Evolutionary conservation across 129 eudicot genomes (phyloP).

Genomic region (Mikania micrantha): DNA sequence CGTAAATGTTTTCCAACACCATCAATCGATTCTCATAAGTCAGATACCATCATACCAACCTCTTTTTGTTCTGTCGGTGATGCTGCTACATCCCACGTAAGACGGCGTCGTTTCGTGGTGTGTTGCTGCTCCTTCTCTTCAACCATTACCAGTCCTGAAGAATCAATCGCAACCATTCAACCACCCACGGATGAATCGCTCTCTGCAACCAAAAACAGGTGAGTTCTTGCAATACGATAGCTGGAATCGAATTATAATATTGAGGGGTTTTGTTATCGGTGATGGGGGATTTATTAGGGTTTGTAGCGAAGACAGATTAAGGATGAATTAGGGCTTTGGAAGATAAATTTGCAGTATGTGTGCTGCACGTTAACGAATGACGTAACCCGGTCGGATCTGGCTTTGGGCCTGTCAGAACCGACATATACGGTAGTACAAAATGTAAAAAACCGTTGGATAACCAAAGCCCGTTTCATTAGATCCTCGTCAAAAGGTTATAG

Average conservation of each 20-base stretch:
- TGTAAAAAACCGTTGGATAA: no score
- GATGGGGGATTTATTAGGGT: constrained; percentile 15
- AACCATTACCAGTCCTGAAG: constrained; percentile 25
- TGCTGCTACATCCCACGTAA: constrained; percentile 58
- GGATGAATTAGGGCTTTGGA: constrained; percentile 11
- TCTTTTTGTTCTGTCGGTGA: constrained; percentile 35
- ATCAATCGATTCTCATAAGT: neutral
- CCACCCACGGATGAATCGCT: neutral
- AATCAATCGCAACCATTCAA: constrained; percentile 33
- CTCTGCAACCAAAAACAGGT: constrained; percentile 37
- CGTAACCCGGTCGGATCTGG: constrained; percentile 14
- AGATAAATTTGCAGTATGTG: neutral
- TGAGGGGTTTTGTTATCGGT: neutral
- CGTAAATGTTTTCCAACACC: neutral
- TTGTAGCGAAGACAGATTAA: constrained; percentile 14
- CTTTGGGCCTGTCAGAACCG: neutral
- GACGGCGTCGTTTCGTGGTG: constrained; percentile 65
- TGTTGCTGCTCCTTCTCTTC: constrained; percentile 37
- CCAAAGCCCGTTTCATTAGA: no score
- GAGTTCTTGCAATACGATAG: constrained; percentile 8
- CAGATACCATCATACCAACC: constrained; percentile 27
- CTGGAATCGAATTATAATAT: neutral
- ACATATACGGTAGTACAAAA: no score
- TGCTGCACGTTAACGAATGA: neutral
- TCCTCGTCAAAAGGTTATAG: no score